Percentiles rank a stretch among this genome's conserved stretches.
Conservation (phyloP, 768 basidiomycete species). For the Leccinellum luteum region DNA sequence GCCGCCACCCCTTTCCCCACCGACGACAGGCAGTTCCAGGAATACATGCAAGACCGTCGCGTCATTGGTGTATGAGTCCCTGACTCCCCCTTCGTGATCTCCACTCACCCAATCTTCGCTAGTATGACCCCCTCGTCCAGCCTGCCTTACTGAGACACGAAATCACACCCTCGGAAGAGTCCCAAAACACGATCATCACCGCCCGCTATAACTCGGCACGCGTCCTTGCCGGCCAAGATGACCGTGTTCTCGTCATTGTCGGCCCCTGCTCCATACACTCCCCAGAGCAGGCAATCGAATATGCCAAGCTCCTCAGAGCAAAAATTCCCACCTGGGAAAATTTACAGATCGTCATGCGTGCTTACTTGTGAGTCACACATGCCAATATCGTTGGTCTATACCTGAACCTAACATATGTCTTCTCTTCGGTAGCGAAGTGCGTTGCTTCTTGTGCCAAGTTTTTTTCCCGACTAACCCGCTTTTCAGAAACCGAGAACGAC, state of each 20-base stretch:
- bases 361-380: constrained; percentile 81
- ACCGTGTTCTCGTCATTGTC: constrained; percentile 85
- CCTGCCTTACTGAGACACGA: constrained; percentile 90
- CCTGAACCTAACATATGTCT: constrained; percentile 36
- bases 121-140: constrained; percentile 97
- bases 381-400: neutral
- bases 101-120: constrained; percentile 11
- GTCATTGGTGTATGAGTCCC: constrained; percentile 64
- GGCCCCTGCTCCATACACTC: constrained; percentile 97
- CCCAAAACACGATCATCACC: constrained; percentile 72
- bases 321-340: constrained; percentile 69
- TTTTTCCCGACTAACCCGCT: constrained; percentile 7
- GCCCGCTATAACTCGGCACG: constrained; percentile 78
- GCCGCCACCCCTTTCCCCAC: constrained; percentile 62
- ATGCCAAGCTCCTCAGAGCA: constrained; percentile 68
- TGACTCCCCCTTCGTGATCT: neutral
- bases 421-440: constrained; percentile 38
- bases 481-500: constrained; percentile 91
- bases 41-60: constrained; percentile 78
- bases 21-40: constrained; percentile 59
- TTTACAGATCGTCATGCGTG: constrained; percentile 91
- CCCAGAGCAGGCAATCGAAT: constrained; percentile 78
- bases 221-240: constrained; percentile 81
- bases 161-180: constrained; percentile 60
- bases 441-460: neutral